Evolutionary conservation across 1,284 basidiomycete genomes (phyloP), one percentile per base, ranked within the genome.

Genomic region (Coniferiporia weirii): DNA sequence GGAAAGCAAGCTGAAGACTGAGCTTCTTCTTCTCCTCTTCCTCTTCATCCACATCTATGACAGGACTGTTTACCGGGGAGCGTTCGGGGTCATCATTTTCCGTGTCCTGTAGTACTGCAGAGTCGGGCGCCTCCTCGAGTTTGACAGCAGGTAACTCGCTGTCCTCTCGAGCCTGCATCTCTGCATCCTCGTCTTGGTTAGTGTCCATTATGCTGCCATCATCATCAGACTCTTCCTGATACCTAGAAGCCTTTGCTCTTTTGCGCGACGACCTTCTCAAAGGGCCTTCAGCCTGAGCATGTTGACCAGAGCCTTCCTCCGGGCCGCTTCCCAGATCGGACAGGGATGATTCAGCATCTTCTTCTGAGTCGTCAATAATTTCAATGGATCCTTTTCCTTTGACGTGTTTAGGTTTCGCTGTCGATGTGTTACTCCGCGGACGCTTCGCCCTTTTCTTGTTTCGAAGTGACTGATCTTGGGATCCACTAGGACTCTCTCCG

Each of bases 11-110:
- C 57, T 80, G 78, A 48, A 91, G 73, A 20, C 79, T 66, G 1
- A 85, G 85, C 66, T 91, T 91, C 9, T 83, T 85, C 64, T 90
- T 89, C 64, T 78, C 76, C 65, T 87, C 86, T 63, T 85, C 79
- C 44, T 79, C 81, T 47, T 83, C 81, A 3, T 75, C 70, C 38
- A 75, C 76, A 66, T 60, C 52, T 32, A 72, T 62, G 38, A 67
- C 63, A 8, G 54, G 45, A 1, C 15, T 19, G 34, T 17, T 36
- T 38, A n/a, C 59, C 15, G 32, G 17, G 13, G 36, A 10, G 40
- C 27, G 32, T 38, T 51, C n/a, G 27, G 45, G 27, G 34, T 47
- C 8, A 32, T 56, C 47, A 22, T 64, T 49, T 63, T 51, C 22
- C 2, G 22, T 38, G 15, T 12, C 52, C 19, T 49, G 46, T 17